Base-by-base conservation (phyloP, 2,329 filamentous ascomycete genomes). In the Pseudopyrenochaeta lycopersici region DNA sequence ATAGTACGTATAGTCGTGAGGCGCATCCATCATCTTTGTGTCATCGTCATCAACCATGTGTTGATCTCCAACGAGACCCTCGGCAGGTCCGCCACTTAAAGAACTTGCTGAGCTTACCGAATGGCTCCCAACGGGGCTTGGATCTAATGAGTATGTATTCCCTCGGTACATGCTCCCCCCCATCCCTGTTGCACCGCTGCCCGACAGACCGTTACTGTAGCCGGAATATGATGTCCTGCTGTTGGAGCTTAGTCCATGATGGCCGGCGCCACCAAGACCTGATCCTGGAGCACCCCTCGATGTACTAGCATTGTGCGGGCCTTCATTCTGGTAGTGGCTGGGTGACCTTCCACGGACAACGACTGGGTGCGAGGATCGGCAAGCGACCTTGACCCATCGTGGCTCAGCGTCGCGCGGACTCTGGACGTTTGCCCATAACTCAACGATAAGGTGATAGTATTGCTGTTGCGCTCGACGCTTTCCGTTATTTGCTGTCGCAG, bases 401-500 rank as follows among this genome's bases (percentile, higher is more conserved):
- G 73, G 64, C 11, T 65, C 58, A 1, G 49, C 20, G 11, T 76
- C 73, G 41, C 62, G 57, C 6, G 64, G 49, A 29, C 56, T 70
- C 46, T 74, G 73, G 5, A 77, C 54, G 36, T 77, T 76, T 7
- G 72, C 75, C 68, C 71, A 76, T 17, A 77, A 67, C 71, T 96
- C 92, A 3, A 96, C 88, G 40, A 96, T 85, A n/a, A 97, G 82
- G 66, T 95, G 91, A 69, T 96, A 97, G 74, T 92, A 96, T 66
- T 97, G 93, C 71, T 97, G 92, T 15, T 92, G 91, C 1, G 92
- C 92, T 51, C 93, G 84, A 63, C 93, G 84, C 75, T 96, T 96
- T 41, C 92, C 92, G 63, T 97, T 97, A 78, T 97, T 97, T 20
- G 92, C 91, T 0, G 92, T 97, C 1, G 93, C 92, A 61, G 91